Evolutionary conservation across 78 protist species (phyloP).

Genomic region (Thecamonas trahens): DNA sequence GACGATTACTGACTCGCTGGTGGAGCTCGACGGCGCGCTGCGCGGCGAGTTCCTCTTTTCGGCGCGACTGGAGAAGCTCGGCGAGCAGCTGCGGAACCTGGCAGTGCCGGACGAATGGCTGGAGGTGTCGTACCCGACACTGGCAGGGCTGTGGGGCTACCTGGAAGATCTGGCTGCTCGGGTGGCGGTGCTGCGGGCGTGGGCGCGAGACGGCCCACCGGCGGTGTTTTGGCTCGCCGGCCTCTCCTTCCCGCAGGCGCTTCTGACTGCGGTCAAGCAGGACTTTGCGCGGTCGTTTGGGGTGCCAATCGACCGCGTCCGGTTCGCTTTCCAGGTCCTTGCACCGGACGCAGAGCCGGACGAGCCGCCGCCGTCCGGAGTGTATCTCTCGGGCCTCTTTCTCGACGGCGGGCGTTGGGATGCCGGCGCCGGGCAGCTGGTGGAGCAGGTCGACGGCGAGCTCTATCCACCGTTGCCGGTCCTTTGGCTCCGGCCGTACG

Average conservation of each 20-base stretch:
- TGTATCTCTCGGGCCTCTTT: conserved; percentile 47
- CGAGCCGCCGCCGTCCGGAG: conserved; percentile 31
- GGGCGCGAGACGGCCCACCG: conserved; percentile 33
- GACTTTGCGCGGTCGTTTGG: not conserved
- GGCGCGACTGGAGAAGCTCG: conserved; percentile 46
- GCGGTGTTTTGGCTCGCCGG: conserved; percentile 5
- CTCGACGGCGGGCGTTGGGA: conserved; percentile 73
- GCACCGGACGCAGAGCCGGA: not conserved
- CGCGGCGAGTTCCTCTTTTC: conserved; percentile 67
- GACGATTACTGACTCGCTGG: conserved; percentile 12
- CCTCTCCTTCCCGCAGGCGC: not conserved
- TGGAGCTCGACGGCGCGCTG: conserved; percentile 55
- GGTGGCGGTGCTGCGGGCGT: conserved; percentile 28
- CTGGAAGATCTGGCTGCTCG: conserved; percentile 52
- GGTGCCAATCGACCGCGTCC: too few species aligned
- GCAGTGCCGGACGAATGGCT: conserved; percentile 44
- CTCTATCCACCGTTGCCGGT: too few species aligned
- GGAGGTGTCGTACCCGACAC: conserved; percentile 49
- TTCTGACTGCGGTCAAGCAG: not conserved
- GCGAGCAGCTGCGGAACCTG: conserved; percentile 28
- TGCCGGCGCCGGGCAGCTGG: not conserved
- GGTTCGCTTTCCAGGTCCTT: conserved; percentile 12
- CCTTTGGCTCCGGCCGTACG: conserved; percentile 40
- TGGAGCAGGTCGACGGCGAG: conserved; percentile 23
- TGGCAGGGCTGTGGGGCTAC: conserved; percentile 63